Evolutionary conservation across 441 rosid species (phyloP).

Genomic region (Sinapis alba): DNA sequence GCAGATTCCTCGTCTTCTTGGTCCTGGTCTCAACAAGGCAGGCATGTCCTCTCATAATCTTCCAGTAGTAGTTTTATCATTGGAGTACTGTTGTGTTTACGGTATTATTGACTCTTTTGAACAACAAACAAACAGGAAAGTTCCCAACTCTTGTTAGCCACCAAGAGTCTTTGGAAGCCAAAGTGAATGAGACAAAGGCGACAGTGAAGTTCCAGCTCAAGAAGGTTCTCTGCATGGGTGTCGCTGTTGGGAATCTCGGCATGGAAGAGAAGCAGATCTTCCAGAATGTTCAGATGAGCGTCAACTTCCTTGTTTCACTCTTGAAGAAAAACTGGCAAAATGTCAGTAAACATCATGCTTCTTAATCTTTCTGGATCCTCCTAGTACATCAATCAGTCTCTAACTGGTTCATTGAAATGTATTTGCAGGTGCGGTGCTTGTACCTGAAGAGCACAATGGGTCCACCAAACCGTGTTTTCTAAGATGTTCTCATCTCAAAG

Average conservation of each 20-base stretch:
- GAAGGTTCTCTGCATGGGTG: constrained; percentile 99
- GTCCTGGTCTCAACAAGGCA: constrained; percentile 99
- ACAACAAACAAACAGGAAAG: constrained; percentile 72
- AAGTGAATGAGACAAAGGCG: constrained; percentile 95
- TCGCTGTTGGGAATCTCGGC: constrained; percentile 78
- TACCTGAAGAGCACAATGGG: constrained; percentile 95
- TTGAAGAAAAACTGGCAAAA: constrained; percentile 99
- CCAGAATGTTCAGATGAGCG: constrained; percentile 94
- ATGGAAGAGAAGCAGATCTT: constrained; percentile 98
- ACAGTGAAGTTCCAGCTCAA: constrained; percentile 87
- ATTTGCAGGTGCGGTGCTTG: constrained; percentile 80
- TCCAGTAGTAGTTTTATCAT: not conserved
- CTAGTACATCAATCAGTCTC: not conserved
- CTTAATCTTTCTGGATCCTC: not conserved
- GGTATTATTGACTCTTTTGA: not conserved
- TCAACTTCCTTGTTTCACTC: constrained; percentile 89
- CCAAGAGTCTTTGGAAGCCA: constrained; percentile 91
- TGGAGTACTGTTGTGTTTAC: not conserved
- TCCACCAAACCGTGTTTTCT: constrained; percentile 74
- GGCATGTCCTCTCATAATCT: constrained; percentile 55
- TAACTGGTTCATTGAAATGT: not conserved
- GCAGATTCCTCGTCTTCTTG: constrained; percentile 98
- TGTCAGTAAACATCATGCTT: constrained; percentile 48
- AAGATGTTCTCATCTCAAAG: constrained; percentile 18
- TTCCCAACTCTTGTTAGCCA: constrained; percentile 94